These are phyloP conservation scores for Melanomma pulvis-pyrius DNA, from an alignment of 495 filamentous ascomycete species.

Conservation along the genomic window DNA sequence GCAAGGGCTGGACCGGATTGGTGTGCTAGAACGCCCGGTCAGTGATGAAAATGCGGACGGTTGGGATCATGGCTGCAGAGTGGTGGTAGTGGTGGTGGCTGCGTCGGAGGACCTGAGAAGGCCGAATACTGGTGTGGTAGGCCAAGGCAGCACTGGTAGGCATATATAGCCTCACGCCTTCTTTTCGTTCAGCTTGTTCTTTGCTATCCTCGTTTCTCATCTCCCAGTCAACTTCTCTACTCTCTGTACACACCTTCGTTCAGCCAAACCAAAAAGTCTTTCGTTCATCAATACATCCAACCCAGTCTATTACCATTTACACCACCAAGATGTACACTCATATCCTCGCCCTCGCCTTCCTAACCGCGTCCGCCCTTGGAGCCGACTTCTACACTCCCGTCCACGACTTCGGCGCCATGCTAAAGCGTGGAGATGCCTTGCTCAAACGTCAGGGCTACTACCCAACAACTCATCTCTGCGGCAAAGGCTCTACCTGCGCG, in stretches of 20 bases:
- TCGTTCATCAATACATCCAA: slow-evolving; percentile 10
- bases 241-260: slow-evolving; percentile 5
- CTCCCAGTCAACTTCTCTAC: background rate
- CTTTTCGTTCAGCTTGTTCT: background rate
- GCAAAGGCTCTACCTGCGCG: slow-evolving; percentile 19
- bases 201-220: background rate
- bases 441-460: slow-evolving; percentile 21
- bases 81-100: slow-evolving; percentile 7
- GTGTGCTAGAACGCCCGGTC: background rate
- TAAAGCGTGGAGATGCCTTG: slow-evolving; percentile 18
- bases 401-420: slow-evolving; percentile 29
- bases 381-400: slow-evolving; percentile 13
- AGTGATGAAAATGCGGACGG: background rate
- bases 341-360: slow-evolving; percentile 12
- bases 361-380: slow-evolving; percentile 14
- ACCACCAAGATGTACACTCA: slow-evolving; percentile 28
- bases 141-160: slow-evolving; percentile 5
- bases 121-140: background rate
- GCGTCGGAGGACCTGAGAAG: background rate
- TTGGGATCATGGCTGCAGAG: background rate
- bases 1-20: background rate
- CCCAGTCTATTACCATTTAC: background rate
- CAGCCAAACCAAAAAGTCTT: slow-evolving; percentile 11
- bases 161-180: slow-evolving; percentile 9
- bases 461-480: slow-evolving; percentile 18